Evolutionary conservation across 1,139 yeast species (phyloP).

Genomic region (Protomyces macrosporus): DNA sequence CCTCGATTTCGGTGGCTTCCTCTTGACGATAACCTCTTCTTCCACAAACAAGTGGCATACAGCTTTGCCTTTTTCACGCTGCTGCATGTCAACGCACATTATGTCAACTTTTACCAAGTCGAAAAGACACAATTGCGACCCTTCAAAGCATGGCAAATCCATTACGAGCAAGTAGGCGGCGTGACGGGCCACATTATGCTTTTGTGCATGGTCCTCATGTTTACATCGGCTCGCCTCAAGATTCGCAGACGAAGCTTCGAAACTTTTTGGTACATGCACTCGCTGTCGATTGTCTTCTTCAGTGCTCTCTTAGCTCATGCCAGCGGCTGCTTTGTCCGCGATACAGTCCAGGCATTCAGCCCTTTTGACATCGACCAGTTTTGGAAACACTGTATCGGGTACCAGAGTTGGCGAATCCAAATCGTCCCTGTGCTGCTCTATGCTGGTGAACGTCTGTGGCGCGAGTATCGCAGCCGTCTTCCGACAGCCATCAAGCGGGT

Average conservation of each 20-base stretch:
- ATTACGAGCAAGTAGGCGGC: conserved; percentile 3
- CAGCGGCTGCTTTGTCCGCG: conserved; percentile 17
- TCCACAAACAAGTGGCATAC: conserved; percentile 7
- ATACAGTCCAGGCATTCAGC: not conserved
- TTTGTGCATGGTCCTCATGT: conserved; percentile 8
- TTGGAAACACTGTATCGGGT: conserved; percentile 15
- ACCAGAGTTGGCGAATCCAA: conserved; percentile 2
- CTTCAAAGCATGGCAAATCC: conserved; percentile 4
- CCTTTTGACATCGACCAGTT: not conserved
- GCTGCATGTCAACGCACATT: conserved; percentile 3
- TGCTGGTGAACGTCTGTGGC: conserved; percentile 7
- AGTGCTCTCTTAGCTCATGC: conserved; percentile 10
- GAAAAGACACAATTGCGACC: conserved; percentile 6
- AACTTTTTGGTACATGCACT: conserved; percentile 9
- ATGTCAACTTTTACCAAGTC: conserved; percentile 4
- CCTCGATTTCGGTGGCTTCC: not conserved
- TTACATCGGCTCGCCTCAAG: not conserved
- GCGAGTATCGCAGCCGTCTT: not conserved
- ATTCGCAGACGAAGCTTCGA: conserved; percentile 9
- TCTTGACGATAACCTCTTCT: conserved; percentile 1
- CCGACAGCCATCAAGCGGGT: conserved; percentile 2
- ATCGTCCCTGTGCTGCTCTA: not conserved
- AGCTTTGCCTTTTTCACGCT: not conserved
- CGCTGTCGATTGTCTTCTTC: conserved; percentile 4
- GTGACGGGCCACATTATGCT: conserved; percentile 10